Percentiles rank a stretch among this genome's conserved stretches.
Evolutionary conservation across 805 yeast species (phyloP).

Genomic region (Pichia insulana): DNA sequence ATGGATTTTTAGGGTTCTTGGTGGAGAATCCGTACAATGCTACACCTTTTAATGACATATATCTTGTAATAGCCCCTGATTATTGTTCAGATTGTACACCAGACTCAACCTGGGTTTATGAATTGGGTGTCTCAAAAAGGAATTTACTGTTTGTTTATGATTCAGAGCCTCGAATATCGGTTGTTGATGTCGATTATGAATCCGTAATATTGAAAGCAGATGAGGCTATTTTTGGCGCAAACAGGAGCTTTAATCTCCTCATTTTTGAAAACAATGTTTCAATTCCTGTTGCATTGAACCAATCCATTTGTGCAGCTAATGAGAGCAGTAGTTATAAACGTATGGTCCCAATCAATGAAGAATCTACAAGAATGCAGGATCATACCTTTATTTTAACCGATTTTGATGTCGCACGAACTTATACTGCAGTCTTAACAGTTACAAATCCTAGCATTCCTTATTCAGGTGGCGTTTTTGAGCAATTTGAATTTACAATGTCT

Average conservation of each 20-base stretch:
- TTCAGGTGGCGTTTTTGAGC: constrained; percentile 60
- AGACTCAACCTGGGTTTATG: constrained; percentile 43
- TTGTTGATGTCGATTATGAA: constrained; percentile 63
- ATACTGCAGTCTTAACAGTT: constrained; percentile 55
- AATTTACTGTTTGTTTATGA: constrained; percentile 68
- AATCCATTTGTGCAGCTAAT: constrained; percentile 66
- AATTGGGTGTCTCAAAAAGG: constrained; percentile 56
- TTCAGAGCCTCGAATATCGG: constrained; percentile 39
- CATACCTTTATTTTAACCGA: constrained; percentile 55
- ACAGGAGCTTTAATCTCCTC: constrained; percentile 30
- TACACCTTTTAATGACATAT: constrained; percentile 2
- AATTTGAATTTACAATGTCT: constrained; percentile 50
- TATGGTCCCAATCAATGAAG: constrained; percentile 17
- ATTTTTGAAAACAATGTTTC: constrained; percentile 37
- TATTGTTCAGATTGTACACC: constrained; percentile 15
- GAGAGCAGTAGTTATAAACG: constrained; percentile 24
- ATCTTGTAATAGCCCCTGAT: constrained; percentile 20
- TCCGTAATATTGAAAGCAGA: constrained; percentile 62
- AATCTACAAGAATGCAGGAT: constrained; percentile 7
- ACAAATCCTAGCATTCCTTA: constrained; percentile 29
- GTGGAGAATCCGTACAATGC: constrained; percentile 9
- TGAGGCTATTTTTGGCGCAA: constrained; percentile 1
- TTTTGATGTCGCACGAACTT: constrained; percentile 50
- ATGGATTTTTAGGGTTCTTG: constrained; percentile 23
- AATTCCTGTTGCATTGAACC: constrained; percentile 32